A percentile compares a stretch with the other conserved stretches of the same genome.
Conservation (phyloP, 2,329 filamentous ascomycete species). For the Didymella sp. region DNA sequence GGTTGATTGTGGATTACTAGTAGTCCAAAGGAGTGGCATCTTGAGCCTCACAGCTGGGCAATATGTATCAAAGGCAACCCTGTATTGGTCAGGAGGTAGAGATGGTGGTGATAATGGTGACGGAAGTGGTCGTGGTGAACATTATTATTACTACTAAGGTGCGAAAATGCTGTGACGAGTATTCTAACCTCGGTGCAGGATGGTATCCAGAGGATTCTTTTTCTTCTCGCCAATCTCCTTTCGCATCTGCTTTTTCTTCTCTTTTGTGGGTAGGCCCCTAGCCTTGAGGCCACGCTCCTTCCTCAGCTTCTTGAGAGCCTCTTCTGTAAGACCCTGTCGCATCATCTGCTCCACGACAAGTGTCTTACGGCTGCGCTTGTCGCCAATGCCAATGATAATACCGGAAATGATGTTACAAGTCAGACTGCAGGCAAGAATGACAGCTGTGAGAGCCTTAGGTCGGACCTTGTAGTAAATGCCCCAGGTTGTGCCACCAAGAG, state of each 20-base stretch:
- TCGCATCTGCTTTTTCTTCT: constrained; percentile 31
- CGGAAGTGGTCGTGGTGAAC: background rate
- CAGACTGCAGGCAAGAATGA: constrained; percentile 80
- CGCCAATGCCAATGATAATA: constrained; percentile 76
- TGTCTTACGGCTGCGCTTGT: constrained; percentile 80
- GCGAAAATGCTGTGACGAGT: background rate
- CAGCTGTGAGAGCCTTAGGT: constrained; percentile 77
- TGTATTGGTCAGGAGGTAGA: background rate
- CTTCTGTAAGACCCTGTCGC: constrained; percentile 74
- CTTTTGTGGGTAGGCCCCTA: constrained; percentile 37
- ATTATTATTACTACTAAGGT: constrained; percentile 12
- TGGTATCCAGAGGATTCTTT: constrained; percentile 37
- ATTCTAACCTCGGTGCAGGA: constrained; percentile 34
- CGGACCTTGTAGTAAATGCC: constrained; percentile 74
- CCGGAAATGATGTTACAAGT: constrained; percentile 79
- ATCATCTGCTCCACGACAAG: constrained; percentile 79
- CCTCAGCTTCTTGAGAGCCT: constrained; percentile 64
- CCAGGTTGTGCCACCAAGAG: constrained; percentile 80
- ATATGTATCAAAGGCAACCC: background rate
- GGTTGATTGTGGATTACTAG: background rate
- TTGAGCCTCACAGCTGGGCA: background rate
- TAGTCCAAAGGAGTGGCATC: background rate
- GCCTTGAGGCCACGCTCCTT: constrained; percentile 52
- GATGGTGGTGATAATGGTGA: background rate
- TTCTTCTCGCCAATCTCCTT: constrained; percentile 31